Conservation (phyloP, 768 basidiomycete genomes). For the Trametes coccinea region DNA sequence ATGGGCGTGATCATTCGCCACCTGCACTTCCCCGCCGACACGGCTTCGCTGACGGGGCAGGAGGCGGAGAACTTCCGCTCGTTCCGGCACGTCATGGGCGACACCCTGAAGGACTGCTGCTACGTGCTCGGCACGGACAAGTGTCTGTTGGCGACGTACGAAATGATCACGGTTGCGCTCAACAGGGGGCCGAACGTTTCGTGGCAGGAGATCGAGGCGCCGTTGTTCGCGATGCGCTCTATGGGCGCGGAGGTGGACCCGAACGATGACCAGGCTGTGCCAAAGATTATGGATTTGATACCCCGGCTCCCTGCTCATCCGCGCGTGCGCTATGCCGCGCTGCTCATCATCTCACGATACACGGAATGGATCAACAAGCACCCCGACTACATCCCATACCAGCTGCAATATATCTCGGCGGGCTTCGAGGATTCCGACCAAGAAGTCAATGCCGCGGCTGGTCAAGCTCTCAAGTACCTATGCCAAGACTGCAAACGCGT, state of each 20-base stretch:
- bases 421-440: conserved; percentile 82
- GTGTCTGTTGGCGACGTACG: conserved; percentile 80
- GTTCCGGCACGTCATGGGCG: conserved; percentile 98
- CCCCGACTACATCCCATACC: conserved; percentile 80
- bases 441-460: conserved; percentile 91
- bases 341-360: conserved; percentile 93
- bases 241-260: conserved; percentile 95
- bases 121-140: conserved; percentile 84
- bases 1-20: conserved; percentile 87
- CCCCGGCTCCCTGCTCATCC: conserved; percentile 89
- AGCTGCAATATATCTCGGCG: conserved; percentile 87
- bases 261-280: conserved; percentile 81
- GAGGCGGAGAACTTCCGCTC: conserved; percentile 92
- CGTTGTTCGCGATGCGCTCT: conserved; percentile 94
- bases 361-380: conserved; percentile 95
- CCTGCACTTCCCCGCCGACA: conserved; percentile 85
- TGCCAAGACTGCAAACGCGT: conserved; percentile 96
- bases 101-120: conserved; percentile 98
- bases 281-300: conserved; percentile 94
- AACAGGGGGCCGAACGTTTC: conserved; percentile 58
- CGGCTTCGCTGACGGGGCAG: conserved; percentile 63
- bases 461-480: conserved; percentile 93
- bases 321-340: conserved; percentile 90
- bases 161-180: conserved; percentile 75
- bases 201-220: conserved; percentile 98